Percentiles rank a stretch among this genome's conserved stretches.
Conservation (phyloP, 345 rosid genomes). For the Populus ilicifolia region DNA sequence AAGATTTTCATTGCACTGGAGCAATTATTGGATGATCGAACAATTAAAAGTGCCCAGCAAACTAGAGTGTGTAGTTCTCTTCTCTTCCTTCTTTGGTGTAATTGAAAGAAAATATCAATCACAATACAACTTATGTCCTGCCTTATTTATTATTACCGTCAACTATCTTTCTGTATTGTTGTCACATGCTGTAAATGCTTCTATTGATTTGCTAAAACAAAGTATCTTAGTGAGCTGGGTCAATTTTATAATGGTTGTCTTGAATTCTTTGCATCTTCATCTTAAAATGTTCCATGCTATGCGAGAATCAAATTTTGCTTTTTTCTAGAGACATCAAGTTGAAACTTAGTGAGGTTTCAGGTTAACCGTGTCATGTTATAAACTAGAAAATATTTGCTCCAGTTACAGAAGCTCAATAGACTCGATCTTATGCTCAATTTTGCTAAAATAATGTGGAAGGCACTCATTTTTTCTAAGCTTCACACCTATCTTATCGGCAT, state of each 20-base stretch:
- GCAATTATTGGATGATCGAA: constrained; percentile 47
- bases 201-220: neutral
- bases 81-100: constrained; percentile 3
- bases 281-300: neutral
- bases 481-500: no score
- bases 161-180: neutral
- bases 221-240: neutral
- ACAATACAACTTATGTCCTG: no score
- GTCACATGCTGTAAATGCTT: neutral
- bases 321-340: neutral
- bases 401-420: no score
- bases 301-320: neutral
- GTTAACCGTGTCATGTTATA: no score
- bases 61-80: constrained; percentile 41
- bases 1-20: constrained; percentile 50
- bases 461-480: no score
- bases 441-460: no score
- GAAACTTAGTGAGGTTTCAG: no score
- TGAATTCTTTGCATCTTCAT: neutral
- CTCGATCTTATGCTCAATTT: no score
- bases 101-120: neutral
- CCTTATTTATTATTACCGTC: no score
- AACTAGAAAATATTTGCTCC: no score
- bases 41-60: constrained; percentile 35
- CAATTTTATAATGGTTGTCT: neutral